phyloP scores from a whole-genome alignment of 257 asterid species.

The Fraxinus cuspidata region DNA sequence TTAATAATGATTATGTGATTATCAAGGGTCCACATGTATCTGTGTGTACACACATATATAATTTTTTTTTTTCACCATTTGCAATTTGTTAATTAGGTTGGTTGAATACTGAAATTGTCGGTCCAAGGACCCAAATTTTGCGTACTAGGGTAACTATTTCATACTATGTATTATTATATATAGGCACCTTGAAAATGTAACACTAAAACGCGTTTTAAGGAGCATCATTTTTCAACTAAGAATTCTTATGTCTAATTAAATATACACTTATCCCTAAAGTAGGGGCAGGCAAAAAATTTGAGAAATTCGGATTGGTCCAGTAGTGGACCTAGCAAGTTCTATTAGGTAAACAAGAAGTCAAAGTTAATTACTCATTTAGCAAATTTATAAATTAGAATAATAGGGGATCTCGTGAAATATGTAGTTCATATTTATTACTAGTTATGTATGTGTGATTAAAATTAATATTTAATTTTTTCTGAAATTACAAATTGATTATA shows the following conservation, averaged over 20 bases:
- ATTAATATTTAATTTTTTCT: no score
- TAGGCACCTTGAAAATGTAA: constrained; percentile 39
- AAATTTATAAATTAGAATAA: no score
- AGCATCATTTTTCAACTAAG: constrained; percentile 28
- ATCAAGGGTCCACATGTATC: background rate
- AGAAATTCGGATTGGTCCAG: background rate
- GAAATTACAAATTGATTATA: no score
- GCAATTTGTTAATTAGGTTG: constrained; percentile 13
- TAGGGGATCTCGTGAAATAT: no score
- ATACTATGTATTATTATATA: background rate
- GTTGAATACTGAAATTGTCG: constrained; percentile 17
- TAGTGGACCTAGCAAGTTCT: background rate
- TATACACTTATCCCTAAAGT: background rate
- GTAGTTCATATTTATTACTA: no score
- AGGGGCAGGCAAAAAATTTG: background rate
- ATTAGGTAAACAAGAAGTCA: background rate
- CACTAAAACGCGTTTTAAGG: constrained; percentile 44
- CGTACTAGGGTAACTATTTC: background rate
- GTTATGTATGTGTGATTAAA: no score
- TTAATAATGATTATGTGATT: background rate
- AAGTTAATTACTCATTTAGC: background rate
- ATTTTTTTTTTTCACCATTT: background rate
- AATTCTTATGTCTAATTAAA: constrained; percentile 23
- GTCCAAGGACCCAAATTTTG: constrained; percentile 7
- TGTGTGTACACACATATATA: background rate